Evolutionary conservation across 805 yeast species (phyloP).

Genomic region (Monosporozyma unispora): DNA sequence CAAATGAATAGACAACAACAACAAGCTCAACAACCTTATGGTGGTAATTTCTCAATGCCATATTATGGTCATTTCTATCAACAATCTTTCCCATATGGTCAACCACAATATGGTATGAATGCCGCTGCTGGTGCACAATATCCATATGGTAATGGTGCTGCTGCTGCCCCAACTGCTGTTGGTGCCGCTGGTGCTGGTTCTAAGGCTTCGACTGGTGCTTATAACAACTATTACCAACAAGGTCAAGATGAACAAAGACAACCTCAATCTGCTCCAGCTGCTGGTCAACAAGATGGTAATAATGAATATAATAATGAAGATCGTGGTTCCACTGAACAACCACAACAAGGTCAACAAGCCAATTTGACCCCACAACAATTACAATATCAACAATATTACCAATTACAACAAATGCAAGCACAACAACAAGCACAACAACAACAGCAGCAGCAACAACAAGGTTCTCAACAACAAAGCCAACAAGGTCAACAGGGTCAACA

Average conservation of each 20-base stretch:
- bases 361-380: constrained; percentile 17
- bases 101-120: constrained; percentile 28
- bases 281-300: constrained; percentile 1
- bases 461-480: constrained; percentile 23
- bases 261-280: constrained; percentile 2
- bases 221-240: constrained; percentile 19
- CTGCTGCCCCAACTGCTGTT: constrained; percentile 18
- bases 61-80: constrained; percentile 30
- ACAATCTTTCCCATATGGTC: constrained; percentile 31
- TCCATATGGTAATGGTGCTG: constrained; percentile 15
- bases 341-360: constrained; percentile 11
- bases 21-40: constrained; percentile 26
- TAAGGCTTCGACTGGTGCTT: constrained; percentile 8
- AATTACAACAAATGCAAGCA: constrained; percentile 23
- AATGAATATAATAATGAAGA: neutral
- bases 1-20: constrained; percentile 14
- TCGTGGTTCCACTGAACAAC: neutral
- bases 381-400: constrained; percentile 30
- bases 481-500: constrained; percentile 13
- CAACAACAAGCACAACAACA: constrained; percentile 25
- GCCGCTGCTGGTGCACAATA: constrained; percentile 6
- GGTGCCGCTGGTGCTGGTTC: constrained; percentile 26
- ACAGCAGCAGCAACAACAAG: constrained; percentile 7
- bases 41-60: constrained; percentile 30
- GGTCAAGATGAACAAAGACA: constrained; percentile 9